Evolutionary conservation across 768 basidiomycete genomes (phyloP).

Genomic region (Pholiota microspora): DNA sequence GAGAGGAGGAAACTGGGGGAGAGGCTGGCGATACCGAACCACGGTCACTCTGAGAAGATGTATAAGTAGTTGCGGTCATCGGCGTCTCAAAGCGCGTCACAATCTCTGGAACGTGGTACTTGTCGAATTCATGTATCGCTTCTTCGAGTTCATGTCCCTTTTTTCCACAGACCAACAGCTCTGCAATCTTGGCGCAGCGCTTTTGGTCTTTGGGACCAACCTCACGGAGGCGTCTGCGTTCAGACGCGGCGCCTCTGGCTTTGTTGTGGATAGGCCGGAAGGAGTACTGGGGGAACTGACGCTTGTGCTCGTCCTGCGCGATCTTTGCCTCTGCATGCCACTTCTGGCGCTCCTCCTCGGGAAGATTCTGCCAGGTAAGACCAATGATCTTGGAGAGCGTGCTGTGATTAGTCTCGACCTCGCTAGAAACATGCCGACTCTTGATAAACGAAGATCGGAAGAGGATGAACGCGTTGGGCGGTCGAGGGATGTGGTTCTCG

Average conservation of each 20-base stretch:
- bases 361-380: slow-evolving; percentile 75
- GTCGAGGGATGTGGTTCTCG: slow-evolving; percentile 72
- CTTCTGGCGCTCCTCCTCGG: slow-evolving; percentile 65
- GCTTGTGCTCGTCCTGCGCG: slow-evolving; percentile 72
- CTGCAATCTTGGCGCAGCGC: slow-evolving; percentile 66
- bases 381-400: slow-evolving; percentile 84
- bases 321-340: slow-evolving; percentile 74
- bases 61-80: slow-evolving; percentile 54
- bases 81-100: slow-evolving; percentile 73
- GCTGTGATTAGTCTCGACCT: slow-evolving; percentile 78
- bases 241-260: slow-evolving; percentile 34
- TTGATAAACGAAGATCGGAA: slow-evolving; percentile 82
- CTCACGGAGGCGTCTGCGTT: slow-evolving; percentile 59
- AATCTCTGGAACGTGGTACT: slow-evolving; percentile 53
- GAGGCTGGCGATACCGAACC: slow-evolving; percentile 10
- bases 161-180: slow-evolving; percentile 55
- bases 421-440: slow-evolving; percentile 69
- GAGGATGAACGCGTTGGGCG: slow-evolving; percentile 82
- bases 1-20: neutral
- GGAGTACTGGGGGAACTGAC: slow-evolving; percentile 72
- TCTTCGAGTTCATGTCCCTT: slow-evolving; percentile 55
- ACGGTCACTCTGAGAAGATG: slow-evolving; percentile 16
- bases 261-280: slow-evolving; percentile 62
- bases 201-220: slow-evolving; percentile 60
- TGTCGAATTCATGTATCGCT: slow-evolving; percentile 55